Conservation (phyloP, 1,284 basidiomycete species). For the Papiliotrema nemorosa region DNA sequence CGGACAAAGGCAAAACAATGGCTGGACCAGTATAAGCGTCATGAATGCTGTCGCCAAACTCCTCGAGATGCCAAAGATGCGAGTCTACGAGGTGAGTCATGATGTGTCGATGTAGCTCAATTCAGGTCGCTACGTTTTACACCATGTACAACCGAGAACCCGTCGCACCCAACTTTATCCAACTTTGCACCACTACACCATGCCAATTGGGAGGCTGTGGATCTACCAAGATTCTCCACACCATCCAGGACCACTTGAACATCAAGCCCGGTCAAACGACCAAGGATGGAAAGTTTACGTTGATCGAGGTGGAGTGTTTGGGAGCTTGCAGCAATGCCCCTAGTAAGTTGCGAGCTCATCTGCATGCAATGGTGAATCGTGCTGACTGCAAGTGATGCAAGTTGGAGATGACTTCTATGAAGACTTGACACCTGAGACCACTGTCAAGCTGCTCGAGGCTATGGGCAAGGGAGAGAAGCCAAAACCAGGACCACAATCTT, state of each 20-base stretch:
- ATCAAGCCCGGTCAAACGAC: constrained; percentile 88
- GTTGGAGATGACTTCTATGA: constrained; percentile 98
- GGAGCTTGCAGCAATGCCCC: constrained; percentile 99
- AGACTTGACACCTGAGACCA: constrained; percentile 90
- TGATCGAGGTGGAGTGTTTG: constrained; percentile 97
- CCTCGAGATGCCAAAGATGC: constrained; percentile 94
- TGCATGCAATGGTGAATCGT: not conserved
- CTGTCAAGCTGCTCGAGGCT: constrained; percentile 80
- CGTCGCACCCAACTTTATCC: constrained; percentile 90
- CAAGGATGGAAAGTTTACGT: constrained; percentile 91
- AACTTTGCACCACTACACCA: constrained; percentile 98
- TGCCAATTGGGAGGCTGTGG: constrained; percentile 88
- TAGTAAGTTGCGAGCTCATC: constrained; percentile 49
- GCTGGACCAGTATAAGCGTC: constrained; percentile 97
- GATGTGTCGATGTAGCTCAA: not conserved
- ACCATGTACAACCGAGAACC: constrained; percentile 99
- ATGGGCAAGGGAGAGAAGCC: constrained; percentile 82
- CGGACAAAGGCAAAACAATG: constrained; percentile 95
- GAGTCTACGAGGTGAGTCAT: constrained; percentile 75
- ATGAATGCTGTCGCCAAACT: constrained; percentile 97
- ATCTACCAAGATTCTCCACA: constrained; percentile 81
- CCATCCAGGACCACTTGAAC: constrained; percentile 78
- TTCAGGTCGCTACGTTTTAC: constrained; percentile 89
- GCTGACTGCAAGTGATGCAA: constrained; percentile 65
- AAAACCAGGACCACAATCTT: constrained; percentile 87